Base-by-base conservation (phyloP, 2,329 filamentous ascomycete species). In the Exophiala viscosa region DNA sequence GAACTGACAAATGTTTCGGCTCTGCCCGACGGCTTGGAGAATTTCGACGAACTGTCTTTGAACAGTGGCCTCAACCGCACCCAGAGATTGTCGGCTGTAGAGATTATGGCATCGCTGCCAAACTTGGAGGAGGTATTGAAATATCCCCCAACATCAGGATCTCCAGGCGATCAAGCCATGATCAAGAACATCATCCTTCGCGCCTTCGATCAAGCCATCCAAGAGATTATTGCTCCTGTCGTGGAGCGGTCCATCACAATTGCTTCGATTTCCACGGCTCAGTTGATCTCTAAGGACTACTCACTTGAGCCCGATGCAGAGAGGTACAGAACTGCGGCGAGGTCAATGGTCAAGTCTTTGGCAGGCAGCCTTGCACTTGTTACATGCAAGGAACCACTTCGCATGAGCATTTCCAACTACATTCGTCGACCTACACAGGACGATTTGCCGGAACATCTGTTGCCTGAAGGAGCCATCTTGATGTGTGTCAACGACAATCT, bases 401-500 rank as follows among this genome's bases (percentile, higher is more conserved):
- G 93, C 55, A 93, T 95, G 69, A 97, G 95, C 72, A 95, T 99
- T 70, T 95, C 88, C 48, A 99, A 97, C 71, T 95, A 97, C 67
- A 90, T 99, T 69, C 87, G 93, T n/a, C 80, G 95, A 34, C 84
- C 89, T 48, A 76, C 80, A 52, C 80, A 81, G 45, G 79, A 83
- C 48, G 60, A 64, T 45, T 44, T 60, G 44, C 59, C 59, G 14
- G 60, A 61, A 20, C 82, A 86, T 62, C 88, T 88, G 13, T 80
- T 99, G 57, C 90, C 93, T 0, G 93, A 99, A 72, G 93, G 93
- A 5, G 88, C 93, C 31, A 93, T 99, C 56, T 82, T 97, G 51
- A 96, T 99, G 89, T 97, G 95, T 70, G 92, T 99, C 56, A 99
- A 97, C 69, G 92, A 95, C 60, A 99, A 99, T 67, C 80, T 99